Evolutionary conservation across 2,329 filamentous ascomycete species (phyloP).

Genomic region (Neopestalotiopsis clavispora): DNA sequence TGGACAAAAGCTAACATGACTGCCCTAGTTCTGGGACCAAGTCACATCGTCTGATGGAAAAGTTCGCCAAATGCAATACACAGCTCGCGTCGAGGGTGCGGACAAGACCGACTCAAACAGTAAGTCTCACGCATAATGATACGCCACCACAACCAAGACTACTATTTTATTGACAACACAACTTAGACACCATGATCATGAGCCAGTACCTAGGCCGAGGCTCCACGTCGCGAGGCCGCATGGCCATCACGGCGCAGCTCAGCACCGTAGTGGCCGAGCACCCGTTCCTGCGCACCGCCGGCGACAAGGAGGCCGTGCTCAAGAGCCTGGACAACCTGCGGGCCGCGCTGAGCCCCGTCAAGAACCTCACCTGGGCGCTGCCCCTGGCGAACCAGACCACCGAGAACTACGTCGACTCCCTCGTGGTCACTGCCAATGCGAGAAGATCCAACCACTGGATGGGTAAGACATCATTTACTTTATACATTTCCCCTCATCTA

Average conservation of each 20-base stretch:
- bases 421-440: slow-evolving; percentile 37
- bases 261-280: slow-evolving; percentile 61
- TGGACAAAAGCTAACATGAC: neutral
- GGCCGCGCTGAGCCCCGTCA: slow-evolving; percentile 55
- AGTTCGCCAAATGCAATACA: slow-evolving; percentile 68
- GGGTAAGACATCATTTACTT: slow-evolving; percentile 33
- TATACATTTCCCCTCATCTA: too few species aligned
- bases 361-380: slow-evolving; percentile 61
- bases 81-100: slow-evolving; percentile 64
- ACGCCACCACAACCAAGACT: neutral
- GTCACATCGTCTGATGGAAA: slow-evolving; percentile 61
- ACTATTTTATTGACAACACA: neutral
- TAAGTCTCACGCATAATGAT: slow-evolving; percentile 21
- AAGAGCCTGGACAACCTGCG: slow-evolving; percentile 65
- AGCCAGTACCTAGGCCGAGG: slow-evolving; percentile 69
- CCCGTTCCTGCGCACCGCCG: slow-evolving; percentile 62
- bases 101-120: slow-evolving; percentile 37
- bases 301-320: slow-evolving; percentile 66
- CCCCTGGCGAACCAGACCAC: slow-evolving; percentile 58
- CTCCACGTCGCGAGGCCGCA: slow-evolving; percentile 62
- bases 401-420: slow-evolving; percentile 58
- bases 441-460: slow-evolving; percentile 59
- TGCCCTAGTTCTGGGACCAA: slow-evolving; percentile 55
- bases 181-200: slow-evolving; percentile 51
- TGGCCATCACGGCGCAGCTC: slow-evolving; percentile 63